Evolutionary conservation across 1,139 yeast species (phyloP).

Genomic region (Entelexis sorbosivorans): DNA sequence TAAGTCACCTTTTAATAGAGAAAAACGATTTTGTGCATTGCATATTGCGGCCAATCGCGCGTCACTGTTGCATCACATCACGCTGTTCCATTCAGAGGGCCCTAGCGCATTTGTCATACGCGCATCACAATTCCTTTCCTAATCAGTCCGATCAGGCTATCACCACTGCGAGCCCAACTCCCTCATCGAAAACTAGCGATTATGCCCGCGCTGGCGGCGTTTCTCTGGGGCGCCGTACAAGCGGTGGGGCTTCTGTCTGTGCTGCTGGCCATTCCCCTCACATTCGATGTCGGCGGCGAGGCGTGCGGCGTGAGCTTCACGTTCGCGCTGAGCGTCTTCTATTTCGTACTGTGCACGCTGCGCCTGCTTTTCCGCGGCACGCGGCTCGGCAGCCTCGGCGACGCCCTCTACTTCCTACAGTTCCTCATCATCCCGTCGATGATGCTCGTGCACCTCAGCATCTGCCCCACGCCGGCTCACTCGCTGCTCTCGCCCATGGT

Average conservation of each 20-base stretch:
- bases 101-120: neutral
- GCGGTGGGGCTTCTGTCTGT: conserved; percentile 42
- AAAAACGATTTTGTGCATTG: too few species aligned
- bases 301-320: conserved; percentile 84
- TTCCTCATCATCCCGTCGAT: conserved; percentile 75
- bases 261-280: conserved; percentile 75
- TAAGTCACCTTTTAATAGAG: too few species aligned
- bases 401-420: conserved; percentile 61
- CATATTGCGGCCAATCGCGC: too few species aligned
- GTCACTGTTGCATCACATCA: neutral
- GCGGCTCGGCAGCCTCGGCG: conserved; percentile 42
- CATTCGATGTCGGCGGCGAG: conserved; percentile 91
- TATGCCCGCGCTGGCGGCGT: conserved; percentile 5
- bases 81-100: neutral
- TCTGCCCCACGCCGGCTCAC: conserved; percentile 32
- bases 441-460: conserved; percentile 57
- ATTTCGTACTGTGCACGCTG: conserved; percentile 62
- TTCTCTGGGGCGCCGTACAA: conserved; percentile 6
- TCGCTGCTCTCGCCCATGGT: conserved; percentile 34
- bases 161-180: neutral
- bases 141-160: conserved; percentile 1
- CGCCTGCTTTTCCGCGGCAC: conserved; percentile 45
- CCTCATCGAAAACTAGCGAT: neutral
- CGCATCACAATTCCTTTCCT: neutral
- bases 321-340: conserved; percentile 56